Conservation (phyloP, 257 asterid species). For the Jacaranda mimosifolia region DNA sequence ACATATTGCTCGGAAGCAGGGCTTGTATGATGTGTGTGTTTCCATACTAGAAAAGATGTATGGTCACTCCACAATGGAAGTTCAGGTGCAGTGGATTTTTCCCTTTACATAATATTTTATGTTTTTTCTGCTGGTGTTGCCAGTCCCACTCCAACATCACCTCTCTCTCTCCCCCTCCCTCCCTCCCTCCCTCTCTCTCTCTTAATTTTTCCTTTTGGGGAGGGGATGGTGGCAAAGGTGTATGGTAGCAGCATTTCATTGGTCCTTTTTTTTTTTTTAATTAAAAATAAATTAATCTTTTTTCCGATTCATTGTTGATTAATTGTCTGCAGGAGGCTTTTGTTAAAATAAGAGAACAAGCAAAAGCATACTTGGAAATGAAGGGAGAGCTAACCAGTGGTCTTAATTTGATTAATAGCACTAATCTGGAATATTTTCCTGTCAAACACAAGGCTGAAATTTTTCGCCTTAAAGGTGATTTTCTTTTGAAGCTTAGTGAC, state of each 20-base stretch:
- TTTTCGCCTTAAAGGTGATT: constrained; percentile 94
- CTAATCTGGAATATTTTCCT: constrained; percentile 95
- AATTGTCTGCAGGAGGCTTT: constrained; percentile 87
- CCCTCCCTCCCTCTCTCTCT: background rate
- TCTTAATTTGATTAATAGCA: constrained; percentile 90
- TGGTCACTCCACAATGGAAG: constrained; percentile 99
- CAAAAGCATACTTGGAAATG: constrained; percentile 96
- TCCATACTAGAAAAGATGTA: constrained; percentile 95
- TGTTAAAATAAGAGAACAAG: constrained; percentile 97
- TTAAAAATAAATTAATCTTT: background rate
- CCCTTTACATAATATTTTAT: constrained; percentile 21
- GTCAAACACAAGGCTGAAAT: constrained; percentile 96
- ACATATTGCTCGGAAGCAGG: constrained; percentile 94
- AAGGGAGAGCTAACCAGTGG: constrained; percentile 98
- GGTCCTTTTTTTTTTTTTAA: too few species aligned
- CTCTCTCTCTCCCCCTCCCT: background rate
- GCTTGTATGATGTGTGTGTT: constrained; percentile 90
- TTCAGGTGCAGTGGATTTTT: constrained; percentile 68
- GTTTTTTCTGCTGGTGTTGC: background rate
- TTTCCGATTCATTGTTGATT: constrained; percentile 7
- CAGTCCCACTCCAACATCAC: background rate
- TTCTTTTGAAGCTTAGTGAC: constrained; percentile 89
- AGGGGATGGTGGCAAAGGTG: constrained; percentile 17
- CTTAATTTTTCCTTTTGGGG: background rate
- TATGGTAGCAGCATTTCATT: constrained; percentile 14